Evolutionary conservation across 805 yeast genomes (phyloP).

Genomic region (Hanseniaspora valbyensis): DNA sequence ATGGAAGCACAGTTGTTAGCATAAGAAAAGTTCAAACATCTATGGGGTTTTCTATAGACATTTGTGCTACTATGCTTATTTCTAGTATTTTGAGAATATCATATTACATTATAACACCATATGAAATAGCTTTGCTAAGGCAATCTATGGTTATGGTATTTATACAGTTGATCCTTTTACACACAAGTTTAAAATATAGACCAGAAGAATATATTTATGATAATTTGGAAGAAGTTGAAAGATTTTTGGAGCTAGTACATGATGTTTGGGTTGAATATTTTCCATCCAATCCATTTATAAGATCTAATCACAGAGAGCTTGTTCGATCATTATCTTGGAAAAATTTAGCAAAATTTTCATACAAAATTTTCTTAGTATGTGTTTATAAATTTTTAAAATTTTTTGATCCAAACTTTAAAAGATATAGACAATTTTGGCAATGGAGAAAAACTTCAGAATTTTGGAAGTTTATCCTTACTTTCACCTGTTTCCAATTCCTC

Average conservation of each 20-base stretch:
- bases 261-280: conserved; percentile 29
- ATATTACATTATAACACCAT: conserved; percentile 70
- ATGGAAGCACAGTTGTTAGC: conserved; percentile 68
- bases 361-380: conserved; percentile 24
- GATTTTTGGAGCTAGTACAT: conserved; percentile 24
- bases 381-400: conserved; percentile 39
- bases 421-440: conserved; percentile 74
- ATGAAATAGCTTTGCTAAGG: conserved; percentile 63
- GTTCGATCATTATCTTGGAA: conserved; percentile 21
- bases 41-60: conserved; percentile 79
- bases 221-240: conserved; percentile 30
- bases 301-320: conserved; percentile 25
- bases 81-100: conserved; percentile 63
- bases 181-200: conserved; percentile 51
- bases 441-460: conserved; percentile 53
- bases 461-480: conserved; percentile 51
- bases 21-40: conserved; percentile 55
- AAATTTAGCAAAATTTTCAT: conserved; percentile 21
- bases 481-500: conserved; percentile 33
- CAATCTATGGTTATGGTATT: conserved; percentile 80
- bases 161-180: conserved; percentile 57
- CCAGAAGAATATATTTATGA: conserved; percentile 35
- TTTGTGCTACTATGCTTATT: conserved; percentile 81
- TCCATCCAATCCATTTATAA: conserved; percentile 24
- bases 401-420: conserved; percentile 57